These are phyloP conservation scores for Leptographium wingfieldii DNA, from an alignment of 2,329 filamentous ascomycete genomes.

Conservation along the genomic window DNA sequence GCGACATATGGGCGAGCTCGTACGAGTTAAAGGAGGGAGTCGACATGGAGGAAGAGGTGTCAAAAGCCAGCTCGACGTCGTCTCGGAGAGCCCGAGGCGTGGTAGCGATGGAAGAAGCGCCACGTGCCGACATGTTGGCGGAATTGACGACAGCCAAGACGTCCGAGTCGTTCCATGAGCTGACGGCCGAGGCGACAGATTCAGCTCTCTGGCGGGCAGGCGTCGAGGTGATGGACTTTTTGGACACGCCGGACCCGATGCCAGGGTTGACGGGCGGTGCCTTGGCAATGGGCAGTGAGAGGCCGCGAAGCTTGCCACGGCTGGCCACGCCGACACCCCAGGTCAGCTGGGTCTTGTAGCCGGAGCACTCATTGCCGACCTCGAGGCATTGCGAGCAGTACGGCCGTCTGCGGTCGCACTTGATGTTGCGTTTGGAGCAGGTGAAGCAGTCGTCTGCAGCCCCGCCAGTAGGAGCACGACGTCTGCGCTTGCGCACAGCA, in stretches of 20 bases:
- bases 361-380: constrained; percentile 81
- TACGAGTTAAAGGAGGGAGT: constrained; percentile 25
- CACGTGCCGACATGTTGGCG: neutral
- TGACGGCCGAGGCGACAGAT: constrained; percentile 23
- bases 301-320: constrained; percentile 81
- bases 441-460: constrained; percentile 93
- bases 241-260: constrained; percentile 20
- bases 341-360: constrained; percentile 92
- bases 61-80: constrained; percentile 23
- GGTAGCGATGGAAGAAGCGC: constrained; percentile 10
- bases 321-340: constrained; percentile 95
- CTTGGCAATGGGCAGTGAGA: constrained; percentile 62
- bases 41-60: constrained; percentile 32
- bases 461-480: constrained; percentile 77
- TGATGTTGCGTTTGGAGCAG: constrained; percentile 69
- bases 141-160: constrained; percentile 13
- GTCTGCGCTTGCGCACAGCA: constrained; percentile 56
- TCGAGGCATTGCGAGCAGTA: constrained; percentile 95
- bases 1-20: constrained; percentile 30
- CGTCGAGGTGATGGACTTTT: constrained; percentile 29
- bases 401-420: constrained; percentile 82
- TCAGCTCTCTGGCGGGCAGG: constrained; percentile 25
- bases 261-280: constrained; percentile 37
- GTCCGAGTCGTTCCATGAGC: constrained; percentile 27
- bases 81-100: constrained; percentile 20